phyloP scores from a whole-genome alignment of 768 basidiomycete species.

The Russula griseocarnosa region DNA sequence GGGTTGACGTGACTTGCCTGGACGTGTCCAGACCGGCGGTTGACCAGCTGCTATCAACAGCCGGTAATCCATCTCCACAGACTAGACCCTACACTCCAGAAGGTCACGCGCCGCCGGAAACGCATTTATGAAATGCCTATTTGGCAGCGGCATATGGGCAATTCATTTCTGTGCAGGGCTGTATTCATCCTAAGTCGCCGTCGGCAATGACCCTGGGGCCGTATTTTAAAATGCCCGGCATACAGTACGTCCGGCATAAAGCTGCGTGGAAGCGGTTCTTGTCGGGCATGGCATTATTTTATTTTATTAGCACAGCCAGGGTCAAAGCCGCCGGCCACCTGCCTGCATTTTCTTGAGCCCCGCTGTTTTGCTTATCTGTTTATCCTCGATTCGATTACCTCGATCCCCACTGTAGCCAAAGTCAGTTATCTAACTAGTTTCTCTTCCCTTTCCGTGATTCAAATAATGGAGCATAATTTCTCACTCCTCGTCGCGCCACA shows the following conservation, averaged over 20 bases:
- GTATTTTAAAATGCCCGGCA: conserved; percentile 2
- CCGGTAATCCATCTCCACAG: conserved; percentile 14
- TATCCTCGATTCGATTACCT: conserved; percentile 16
- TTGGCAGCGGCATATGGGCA: background rate
- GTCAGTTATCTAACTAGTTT: conserved; percentile 6
- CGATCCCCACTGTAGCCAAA: conserved; percentile 12
- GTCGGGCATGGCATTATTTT: conserved; percentile 1
- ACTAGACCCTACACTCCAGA: conserved; percentile 11
- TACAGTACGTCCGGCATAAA: background rate
- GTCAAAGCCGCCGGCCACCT: background rate
- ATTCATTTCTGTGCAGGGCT: conserved; percentile 3
- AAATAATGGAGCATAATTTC: conserved; percentile 3
- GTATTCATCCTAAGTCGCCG: background rate
- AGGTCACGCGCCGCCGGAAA: conserved; percentile 18
- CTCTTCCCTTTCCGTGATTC: conserved; percentile 5
- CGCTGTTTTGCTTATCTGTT: conserved; percentile 8
- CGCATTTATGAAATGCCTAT: conserved; percentile 8
- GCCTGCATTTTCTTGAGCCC: background rate
- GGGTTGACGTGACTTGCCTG: conserved; percentile 2
- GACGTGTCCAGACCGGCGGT: conserved; percentile 11
- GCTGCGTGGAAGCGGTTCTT: conserved; percentile 6
- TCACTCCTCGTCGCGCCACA: background rate
- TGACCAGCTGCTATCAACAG: conserved; percentile 14
- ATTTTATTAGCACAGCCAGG: conserved; percentile 10
- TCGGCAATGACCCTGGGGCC: background rate